Conservation (phyloP, 2,329 filamentous ascomycete genomes). For the Sclerotinia trifoliorum region DNA sequence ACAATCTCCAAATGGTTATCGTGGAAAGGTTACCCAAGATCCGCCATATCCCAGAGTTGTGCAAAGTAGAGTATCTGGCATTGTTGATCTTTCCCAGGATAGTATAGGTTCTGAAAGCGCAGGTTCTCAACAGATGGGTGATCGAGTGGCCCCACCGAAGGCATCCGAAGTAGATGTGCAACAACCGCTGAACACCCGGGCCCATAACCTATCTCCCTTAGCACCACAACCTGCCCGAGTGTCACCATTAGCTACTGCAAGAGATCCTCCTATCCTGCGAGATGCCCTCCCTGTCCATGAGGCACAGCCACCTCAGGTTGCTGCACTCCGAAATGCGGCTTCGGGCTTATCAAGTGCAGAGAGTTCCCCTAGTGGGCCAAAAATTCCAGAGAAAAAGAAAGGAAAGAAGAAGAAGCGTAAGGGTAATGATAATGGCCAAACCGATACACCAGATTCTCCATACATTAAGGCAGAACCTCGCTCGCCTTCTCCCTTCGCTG, state of each 20-base stretch:
- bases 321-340: constrained; percentile 52
- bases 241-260: constrained; percentile 54
- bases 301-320: constrained; percentile 52
- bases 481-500: constrained; percentile 59
- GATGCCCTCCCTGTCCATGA: constrained; percentile 34
- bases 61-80: constrained; percentile 17
- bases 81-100: constrained; percentile 24
- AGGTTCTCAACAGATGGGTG: constrained; percentile 39
- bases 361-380: constrained; percentile 53
- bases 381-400: constrained; percentile 51
- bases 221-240: constrained; percentile 75
- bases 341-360: constrained; percentile 55
- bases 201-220: constrained; percentile 69
- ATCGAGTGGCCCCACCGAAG: constrained; percentile 41
- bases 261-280: constrained; percentile 38
- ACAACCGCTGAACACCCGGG: constrained; percentile 50
- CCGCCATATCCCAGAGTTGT: neutral
- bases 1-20: constrained; percentile 14
- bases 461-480: constrained; percentile 65
- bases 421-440: constrained; percentile 42
- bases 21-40: constrained; percentile 10
- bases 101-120: constrained; percentile 14
- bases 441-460: constrained; percentile 48
- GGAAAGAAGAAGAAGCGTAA: constrained; percentile 55
- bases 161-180: constrained; percentile 43